Evolutionary conservation across 129 eudicot genomes (phyloP), one percentile per base, ranked within the genome.

Genomic region (Artemisia argyi): DNA sequence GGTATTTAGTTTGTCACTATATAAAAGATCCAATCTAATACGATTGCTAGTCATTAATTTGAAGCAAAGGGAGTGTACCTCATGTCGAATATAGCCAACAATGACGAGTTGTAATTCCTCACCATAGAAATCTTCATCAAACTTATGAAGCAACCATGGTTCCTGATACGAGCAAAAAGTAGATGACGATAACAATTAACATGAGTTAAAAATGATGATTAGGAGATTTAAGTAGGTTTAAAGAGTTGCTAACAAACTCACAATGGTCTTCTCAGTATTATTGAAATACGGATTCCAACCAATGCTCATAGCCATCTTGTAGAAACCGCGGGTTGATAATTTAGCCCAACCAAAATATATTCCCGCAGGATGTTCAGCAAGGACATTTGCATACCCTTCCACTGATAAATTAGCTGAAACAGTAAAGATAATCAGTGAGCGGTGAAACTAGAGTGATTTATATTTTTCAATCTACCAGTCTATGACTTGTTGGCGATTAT

Each of bases 271-370:
- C 67, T 90, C 96, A 8, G 91, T 57, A 80, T 88, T 95, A 75
- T 90, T 73, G 66, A 95, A 95, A 66, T 69, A 95, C 2, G 99
- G 99, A 35, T 95, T 95, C 97, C 96, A 88, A 62, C 99, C 99
- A 50, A 95, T 82, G 80, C 99, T 95, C 97, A 95, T 95, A 59
- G 85, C 99, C 97, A 90, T 95, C 94, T 90, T 95, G 84, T 86
- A 95, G 76, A 95, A 80, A 30, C 97, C 97, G 7, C 80, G 82
- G 16, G 47, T 85, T 66, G 86, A 73, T 76, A 95, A 77, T 56
- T 85, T 90, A n/a, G 99, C 99, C 99, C 99, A 95, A 22, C 99
- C 99, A 83, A 95, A 90, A 76, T 90, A 95, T 14, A 90, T 96
- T 61, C 99, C 99, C 2, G 99, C 83, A 24, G 99, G 99, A 68